Percentiles rank a stretch among this genome's conserved stretches.
Conservation (phyloP, 164 flowering plant genomes). For the Vitis riparia region DNA sequence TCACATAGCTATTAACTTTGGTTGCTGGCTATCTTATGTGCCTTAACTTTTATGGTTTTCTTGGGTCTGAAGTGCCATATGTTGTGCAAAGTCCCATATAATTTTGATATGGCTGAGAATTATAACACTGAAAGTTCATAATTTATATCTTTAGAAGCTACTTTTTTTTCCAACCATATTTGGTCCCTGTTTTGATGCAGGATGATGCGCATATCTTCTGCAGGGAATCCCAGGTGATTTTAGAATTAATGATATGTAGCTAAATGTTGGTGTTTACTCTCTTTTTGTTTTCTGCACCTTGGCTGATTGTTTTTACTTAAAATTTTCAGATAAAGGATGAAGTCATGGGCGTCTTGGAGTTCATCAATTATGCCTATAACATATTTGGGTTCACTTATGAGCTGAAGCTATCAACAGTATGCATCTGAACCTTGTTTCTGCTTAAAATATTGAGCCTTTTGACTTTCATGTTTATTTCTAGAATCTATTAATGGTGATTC, state of each 20-base stretch:
- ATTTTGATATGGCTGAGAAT: neutral
- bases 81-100: too few relatives aligned
- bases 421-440: slow-evolving; percentile 1
- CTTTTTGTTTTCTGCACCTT: neutral
- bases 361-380: slow-evolving; percentile 63
- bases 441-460: neutral
- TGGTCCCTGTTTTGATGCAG: slow-evolving; percentile 38
- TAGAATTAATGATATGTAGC: neutral
- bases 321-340: slow-evolving; percentile 84
- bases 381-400: slow-evolving; percentile 95
- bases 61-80: neutral
- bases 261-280: neutral
- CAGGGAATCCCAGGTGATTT: slow-evolving; percentile 80
- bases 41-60: neutral
- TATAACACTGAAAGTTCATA: too few relatives aligned
- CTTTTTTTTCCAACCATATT: slow-evolving; percentile 1
- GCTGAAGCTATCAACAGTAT: slow-evolving; percentile 93
- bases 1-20: too few relatives aligned
- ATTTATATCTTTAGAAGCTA: neutral
- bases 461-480: neutral
- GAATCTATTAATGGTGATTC: slow-evolving; percentile 1
- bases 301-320: neutral
- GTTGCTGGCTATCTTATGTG: too few relatives aligned
- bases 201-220: slow-evolving; percentile 99
- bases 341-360: slow-evolving; percentile 79